Evolutionary conservation across 768 basidiomycete species (phyloP).

Genomic region (Gloeopeniophorella convolvens): DNA sequence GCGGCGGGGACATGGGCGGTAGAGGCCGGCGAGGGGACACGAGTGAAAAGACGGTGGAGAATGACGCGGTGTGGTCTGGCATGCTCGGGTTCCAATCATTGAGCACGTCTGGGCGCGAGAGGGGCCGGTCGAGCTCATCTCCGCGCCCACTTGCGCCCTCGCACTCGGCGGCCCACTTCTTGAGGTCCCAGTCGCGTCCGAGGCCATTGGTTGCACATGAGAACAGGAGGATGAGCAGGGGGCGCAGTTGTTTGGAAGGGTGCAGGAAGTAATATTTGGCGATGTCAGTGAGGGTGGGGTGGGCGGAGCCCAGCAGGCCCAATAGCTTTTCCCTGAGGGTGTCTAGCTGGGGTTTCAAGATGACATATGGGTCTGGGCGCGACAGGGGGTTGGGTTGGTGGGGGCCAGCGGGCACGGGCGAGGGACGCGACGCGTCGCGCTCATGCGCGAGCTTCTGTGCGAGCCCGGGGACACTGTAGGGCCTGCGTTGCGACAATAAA

Average conservation of each 20-base stretch:
- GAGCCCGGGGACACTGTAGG: constrained; percentile 10
- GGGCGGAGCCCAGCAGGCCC: constrained; percentile 77
- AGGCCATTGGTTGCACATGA: constrained; percentile 91
- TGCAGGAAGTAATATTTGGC: constrained; percentile 90
- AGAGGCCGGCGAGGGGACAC: constrained; percentile 43
- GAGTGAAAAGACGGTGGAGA: constrained; percentile 42
- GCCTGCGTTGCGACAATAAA: background rate
- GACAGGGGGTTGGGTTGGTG: background rate
- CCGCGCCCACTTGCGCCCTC: constrained; percentile 48
- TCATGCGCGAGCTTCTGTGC: constrained; percentile 13
- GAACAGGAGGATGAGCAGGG: constrained; percentile 84
- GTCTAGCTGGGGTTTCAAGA: constrained; percentile 69
- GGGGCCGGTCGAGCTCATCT: constrained; percentile 69
- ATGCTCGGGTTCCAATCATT: constrained; percentile 89
- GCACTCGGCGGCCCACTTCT: constrained; percentile 51
- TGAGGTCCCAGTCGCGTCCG: constrained; percentile 55
- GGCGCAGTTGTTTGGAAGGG: constrained; percentile 86
- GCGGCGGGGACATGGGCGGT: constrained; percentile 30
- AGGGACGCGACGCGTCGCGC: background rate
- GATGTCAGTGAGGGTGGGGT: constrained; percentile 80
- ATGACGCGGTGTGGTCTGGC: constrained; percentile 70
- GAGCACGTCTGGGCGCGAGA: constrained; percentile 73
- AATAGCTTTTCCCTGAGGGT: constrained; percentile 67
- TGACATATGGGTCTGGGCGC: constrained; percentile 55
- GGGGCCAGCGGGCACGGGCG: background rate